A percentile compares a stretch with the other conserved stretches of the same genome.
These are phyloP conservation scores for Mallotus nudiflorus DNA, from an alignment of 345 rosid species.

Conservation along the genomic window DNA sequence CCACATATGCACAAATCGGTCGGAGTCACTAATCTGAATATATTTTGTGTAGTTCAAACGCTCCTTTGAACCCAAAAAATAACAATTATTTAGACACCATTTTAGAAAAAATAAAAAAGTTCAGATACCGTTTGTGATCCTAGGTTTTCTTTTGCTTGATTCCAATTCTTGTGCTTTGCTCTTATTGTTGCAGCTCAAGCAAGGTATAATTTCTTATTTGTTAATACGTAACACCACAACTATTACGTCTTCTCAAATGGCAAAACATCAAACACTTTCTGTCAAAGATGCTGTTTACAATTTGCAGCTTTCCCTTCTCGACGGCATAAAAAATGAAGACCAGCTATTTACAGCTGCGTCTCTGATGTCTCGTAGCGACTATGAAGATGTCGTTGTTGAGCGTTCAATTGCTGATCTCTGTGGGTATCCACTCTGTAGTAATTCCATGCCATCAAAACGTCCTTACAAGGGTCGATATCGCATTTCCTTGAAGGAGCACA, in stretches of 20 bases:
- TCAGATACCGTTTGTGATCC: too few species aligned
- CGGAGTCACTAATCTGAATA: too few species aligned
- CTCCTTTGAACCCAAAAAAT: too few species aligned
- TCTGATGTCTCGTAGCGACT: slow-evolving; percentile 61
- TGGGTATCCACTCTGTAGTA: slow-evolving; percentile 71
- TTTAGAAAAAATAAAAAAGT: too few species aligned
- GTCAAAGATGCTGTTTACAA: slow-evolving; percentile 56
- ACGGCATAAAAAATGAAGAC: slow-evolving; percentile 50
- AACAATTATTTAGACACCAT: too few species aligned
- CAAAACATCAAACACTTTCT: slow-evolving; percentile 24
- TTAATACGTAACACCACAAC: too few species aligned
- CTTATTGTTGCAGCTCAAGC: too few species aligned
- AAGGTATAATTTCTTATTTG: too few species aligned
- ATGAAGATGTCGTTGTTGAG: slow-evolving; percentile 72
- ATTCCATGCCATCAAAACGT: slow-evolving; percentile 45
- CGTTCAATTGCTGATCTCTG: slow-evolving; percentile 58
- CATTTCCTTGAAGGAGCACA: slow-evolving; percentile 70
- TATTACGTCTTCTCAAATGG: slow-evolving; percentile 29
- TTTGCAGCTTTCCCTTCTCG: slow-evolving; percentile 65
- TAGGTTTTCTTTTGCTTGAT: too few species aligned
- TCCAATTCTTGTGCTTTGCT: too few species aligned
- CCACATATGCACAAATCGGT: too few species aligned
- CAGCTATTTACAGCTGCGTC: slow-evolving; percentile 64
- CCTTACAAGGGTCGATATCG: slow-evolving; percentile 60
- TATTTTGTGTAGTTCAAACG: too few species aligned